Conservation (phyloP, 306 rosid genomes). For the Astragalus membranaceus region DNA sequence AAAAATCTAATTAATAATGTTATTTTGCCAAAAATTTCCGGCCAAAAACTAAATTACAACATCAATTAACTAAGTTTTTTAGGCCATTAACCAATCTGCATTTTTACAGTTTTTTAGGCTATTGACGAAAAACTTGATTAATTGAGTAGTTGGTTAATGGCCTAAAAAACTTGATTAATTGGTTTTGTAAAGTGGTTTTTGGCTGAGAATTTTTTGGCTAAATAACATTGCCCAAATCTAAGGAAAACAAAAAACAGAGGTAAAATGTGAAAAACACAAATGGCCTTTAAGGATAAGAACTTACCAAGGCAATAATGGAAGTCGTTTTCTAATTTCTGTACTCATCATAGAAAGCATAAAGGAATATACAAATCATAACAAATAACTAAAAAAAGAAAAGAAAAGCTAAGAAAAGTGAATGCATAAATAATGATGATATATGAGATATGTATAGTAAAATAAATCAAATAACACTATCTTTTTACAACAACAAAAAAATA, state of each 20-base stretch:
- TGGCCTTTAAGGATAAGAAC: constrained; percentile 38
- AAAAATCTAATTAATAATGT: no score
- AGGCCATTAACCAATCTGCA: no score
- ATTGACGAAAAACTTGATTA: no score
- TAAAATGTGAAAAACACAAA: background rate
- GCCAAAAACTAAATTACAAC: no score
- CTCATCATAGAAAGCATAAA: constrained; percentile 22
- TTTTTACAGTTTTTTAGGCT: no score
- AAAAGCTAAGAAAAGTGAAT: constrained; percentile 34
- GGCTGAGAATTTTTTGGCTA: no score
- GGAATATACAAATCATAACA: constrained; percentile 17
- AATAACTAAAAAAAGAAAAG: background rate
- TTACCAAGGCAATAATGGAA: constrained; percentile 29
- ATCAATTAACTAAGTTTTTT: no score
- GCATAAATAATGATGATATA: constrained; percentile 55
- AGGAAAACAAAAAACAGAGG: background rate
- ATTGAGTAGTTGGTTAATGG: no score
- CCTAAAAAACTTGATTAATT: no score
- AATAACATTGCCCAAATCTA: no score
- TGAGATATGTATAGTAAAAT: constrained; percentile 31
- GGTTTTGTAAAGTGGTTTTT: no score
- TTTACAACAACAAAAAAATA: background rate
- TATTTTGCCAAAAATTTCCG: no score
- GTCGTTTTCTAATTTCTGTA: constrained; percentile 24
- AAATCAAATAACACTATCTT: constrained; percentile 17